Evolutionary conservation across 2,329 filamentous ascomycete genomes (phyloP), one percentile per base, ranked within the genome.

Genomic region (Cordyceps pruinosa): DNA sequence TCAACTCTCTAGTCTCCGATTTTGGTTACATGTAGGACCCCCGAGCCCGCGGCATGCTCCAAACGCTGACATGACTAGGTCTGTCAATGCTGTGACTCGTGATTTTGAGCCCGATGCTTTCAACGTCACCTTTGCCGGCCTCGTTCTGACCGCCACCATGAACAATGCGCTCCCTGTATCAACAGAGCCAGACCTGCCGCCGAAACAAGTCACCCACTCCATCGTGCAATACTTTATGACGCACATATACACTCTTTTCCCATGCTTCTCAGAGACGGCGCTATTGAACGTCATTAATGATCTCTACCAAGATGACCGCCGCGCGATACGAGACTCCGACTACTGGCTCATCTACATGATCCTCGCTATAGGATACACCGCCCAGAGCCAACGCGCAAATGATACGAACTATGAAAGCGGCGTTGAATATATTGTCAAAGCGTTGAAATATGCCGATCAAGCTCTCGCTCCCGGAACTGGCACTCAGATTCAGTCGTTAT

Each of bases 51-150:
- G n/a, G 12, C 25, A n/a, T 25, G 30, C 34, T 21, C 21, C 3
- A 3, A n/a, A 21, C 30, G 30, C n/a, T 26, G 15, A 57, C 54
- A 34, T 47, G 28, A 13, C 46, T 65, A 94, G 90, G 57, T 90
- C 93, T 5, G 90, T 99, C 67, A 96, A 96, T 75, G 92, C 94
- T 28, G 97, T 92, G 0, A 93, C 92, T 1, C 83, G 91, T 67
- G 94, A 97, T 70, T 97, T 97, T 67, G 90, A 96, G 69, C 88
- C 90, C 9, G 90, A 92, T 58, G 86, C 88, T 30, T 88, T 85
- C 59, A 90, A 90, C 66, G 95, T 96, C 82, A 96, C 91, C 0
- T 97, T 97, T 77, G 90, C 91, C 26, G 86, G 90, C 35, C 80
- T 97, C 21, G 88, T 97, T 25, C 75, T 96, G 28, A 89, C 89